A percentile compares a stretch with the other conserved stretches of the same genome.
Evolutionary conservation across 225 moss, liverwort and hornwort genomes (phyloP).

Genomic region (Pseudoscleropodium purum): DNA sequence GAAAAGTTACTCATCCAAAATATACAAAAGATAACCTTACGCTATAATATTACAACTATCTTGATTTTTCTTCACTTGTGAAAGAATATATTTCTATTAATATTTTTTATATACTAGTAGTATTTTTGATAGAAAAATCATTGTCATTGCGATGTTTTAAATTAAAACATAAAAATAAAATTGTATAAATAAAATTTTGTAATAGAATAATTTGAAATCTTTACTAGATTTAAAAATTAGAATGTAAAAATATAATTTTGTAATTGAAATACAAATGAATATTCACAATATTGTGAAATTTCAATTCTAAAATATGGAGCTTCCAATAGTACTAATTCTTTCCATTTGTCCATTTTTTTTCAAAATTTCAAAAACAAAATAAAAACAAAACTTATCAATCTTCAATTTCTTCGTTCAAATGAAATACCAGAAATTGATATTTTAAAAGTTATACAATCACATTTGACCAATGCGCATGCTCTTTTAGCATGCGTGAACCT

Average conservation of each 20-base stretch:
- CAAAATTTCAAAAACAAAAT: not conserved
- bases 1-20: not conserved
- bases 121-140: not conserved
- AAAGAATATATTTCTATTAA: not conserved
- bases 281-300: not conserved
- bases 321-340: no score
- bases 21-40: accelerated
- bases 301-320: accelerated
- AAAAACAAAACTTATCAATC: not conserved
- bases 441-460: not conserved
- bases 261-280: not conserved
- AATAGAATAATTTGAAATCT: not conserved
- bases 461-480: not conserved
- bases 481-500: not conserved
- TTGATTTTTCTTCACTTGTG: no score
- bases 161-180: not conserved
- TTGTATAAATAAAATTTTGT: not conserved
- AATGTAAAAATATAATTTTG: not conserved
- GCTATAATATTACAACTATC: not conserved
- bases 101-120: no score
- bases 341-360: not conserved
- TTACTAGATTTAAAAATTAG: accelerated
- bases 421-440: not conserved
- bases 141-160: no score
- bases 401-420: no score